Evolutionary conservation across 2,329 filamentous ascomycete species (phyloP), one percentile per base, ranked within the genome.

Genomic region (Venturia aucupariae): DNA sequence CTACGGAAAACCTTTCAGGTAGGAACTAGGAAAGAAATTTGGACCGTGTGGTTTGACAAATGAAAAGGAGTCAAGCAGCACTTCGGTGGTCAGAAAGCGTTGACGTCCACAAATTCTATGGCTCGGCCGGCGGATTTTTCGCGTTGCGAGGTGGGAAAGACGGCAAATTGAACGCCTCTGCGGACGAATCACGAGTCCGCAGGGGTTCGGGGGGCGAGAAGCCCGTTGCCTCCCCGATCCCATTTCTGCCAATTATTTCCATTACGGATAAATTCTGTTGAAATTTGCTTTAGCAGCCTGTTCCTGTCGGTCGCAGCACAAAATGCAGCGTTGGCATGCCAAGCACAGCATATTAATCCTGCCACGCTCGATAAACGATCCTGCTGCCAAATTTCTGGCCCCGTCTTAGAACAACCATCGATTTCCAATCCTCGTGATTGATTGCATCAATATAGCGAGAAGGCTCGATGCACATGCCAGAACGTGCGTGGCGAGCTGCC

Each of bases 401-500:
- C 79, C 88, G 92, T 82, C 89, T 93, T 67, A 97, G 78, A 35
- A 94, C 68, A 67, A 90, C 86, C 86, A 90, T 90, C 62, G 79
- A 78, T 77, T 83, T 89, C 90, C 92, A 96, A 71, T 88, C 86
- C 0, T 88, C 84, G 60, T 89, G 85, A 70, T 96, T 97, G 71
- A 86, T 80, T 0, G 92, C 92, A 75, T 97, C 94, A 64, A 97
- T 89, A 74, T 89, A 97, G 27, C 94, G 85, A 71, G 90, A 90
- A 0, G 93, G 92, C 80, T 99, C 94, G 54, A 96, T 87, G 75
- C 92, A 96, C 79, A 97, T 95, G 0, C 89, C 93, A 55, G 87
- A 85, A 60, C 91, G 84, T 4, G 84, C 72, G 0, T 82, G 84
- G 60, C 90, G 83, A 0, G 87, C 86, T 0, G 88, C 84, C 35